These are phyloP conservation scores for Rubus parviflorus DNA, from an alignment of 306 rosid species.

Conservation along the genomic window DNA sequence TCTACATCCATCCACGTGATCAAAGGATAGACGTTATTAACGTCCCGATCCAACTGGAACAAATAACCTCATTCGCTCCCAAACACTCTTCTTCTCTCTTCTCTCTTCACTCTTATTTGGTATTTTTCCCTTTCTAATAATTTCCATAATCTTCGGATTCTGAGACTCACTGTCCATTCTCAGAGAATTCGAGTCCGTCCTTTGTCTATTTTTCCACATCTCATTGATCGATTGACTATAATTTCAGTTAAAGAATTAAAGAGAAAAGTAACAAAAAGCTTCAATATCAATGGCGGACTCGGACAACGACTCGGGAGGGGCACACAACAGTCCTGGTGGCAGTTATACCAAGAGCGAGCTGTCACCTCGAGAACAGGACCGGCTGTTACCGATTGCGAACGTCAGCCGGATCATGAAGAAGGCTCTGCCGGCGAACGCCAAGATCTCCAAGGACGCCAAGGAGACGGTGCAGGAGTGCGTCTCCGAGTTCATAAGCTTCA, in stretches of 20 bases:
- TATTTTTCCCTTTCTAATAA: too few relatives aligned
- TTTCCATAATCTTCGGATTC: too few relatives aligned
- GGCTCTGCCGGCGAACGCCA: constrained; percentile 84
- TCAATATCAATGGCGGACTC: constrained; percentile 69
- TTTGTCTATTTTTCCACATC: too few relatives aligned
- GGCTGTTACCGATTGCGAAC: constrained; percentile 83
- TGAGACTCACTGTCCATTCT: too few relatives aligned
- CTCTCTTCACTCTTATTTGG: background rate
- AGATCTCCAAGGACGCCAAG: constrained; percentile 90
- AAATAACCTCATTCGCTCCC: constrained; percentile 24
- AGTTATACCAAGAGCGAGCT: constrained; percentile 43
- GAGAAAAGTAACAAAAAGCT: too few relatives aligned
- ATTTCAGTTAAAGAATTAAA: too few relatives aligned
- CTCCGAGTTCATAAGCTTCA: constrained; percentile 87
- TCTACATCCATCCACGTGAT: constrained; percentile 45
- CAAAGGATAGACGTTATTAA: constrained; percentile 40
- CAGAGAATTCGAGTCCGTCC: too few relatives aligned
- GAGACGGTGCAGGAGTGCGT: constrained; percentile 94
- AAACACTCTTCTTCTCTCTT: background rate
- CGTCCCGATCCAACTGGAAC: constrained; percentile 50
- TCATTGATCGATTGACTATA: too few relatives aligned
- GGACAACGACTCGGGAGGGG: constrained; percentile 81
- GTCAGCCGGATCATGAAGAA: constrained; percentile 93
- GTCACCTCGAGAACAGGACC: constrained; percentile 77
- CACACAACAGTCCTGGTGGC: constrained; percentile 16